These are phyloP conservation scores for Gentiana macrophylla DNA, from an alignment of 257 asterid genomes.

Conservation along the genomic window DNA sequence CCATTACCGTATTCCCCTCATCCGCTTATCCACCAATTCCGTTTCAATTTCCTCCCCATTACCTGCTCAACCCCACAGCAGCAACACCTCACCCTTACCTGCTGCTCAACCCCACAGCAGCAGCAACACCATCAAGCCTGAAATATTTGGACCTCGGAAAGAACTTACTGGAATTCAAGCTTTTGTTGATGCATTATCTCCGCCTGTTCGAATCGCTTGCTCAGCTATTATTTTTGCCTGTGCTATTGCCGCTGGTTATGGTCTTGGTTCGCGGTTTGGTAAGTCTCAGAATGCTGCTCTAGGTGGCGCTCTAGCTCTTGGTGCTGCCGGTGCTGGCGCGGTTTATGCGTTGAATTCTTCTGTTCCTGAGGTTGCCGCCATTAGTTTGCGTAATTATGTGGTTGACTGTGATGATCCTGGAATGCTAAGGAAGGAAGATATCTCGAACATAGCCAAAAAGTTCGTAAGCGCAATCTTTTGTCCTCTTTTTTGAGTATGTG, in stretches of 20 bases:
- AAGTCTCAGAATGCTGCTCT: conserved; percentile 60
- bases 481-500: no score
- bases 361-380: conserved; percentile 86
- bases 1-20: conserved; percentile 24
- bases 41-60: neutral
- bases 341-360: conserved; percentile 78
- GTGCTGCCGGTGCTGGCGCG: conserved; percentile 83
- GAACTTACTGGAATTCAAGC: conserved; percentile 59
- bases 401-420: conserved; percentile 67
- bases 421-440: conserved; percentile 67
- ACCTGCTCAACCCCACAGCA: neutral
- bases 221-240: conserved; percentile 62
- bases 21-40: conserved; percentile 23
- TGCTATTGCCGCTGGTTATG: conserved; percentile 81
- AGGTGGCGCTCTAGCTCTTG: conserved; percentile 78
- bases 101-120: neutral
- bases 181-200: conserved; percentile 67
- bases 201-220: conserved; percentile 64
- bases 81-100: no score
- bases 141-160: conserved; percentile 59
- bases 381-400: conserved; percentile 71
- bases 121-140: conserved; percentile 16
- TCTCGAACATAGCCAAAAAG: conserved; percentile 73
- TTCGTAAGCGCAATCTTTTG: conserved; percentile 9
- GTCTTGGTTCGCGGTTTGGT: conserved; percentile 66